Evolutionary conservation across 352 stramenopile species (phyloP), one percentile per base, ranked within the genome.

Genomic region (Pythium plurisporium): DNA sequence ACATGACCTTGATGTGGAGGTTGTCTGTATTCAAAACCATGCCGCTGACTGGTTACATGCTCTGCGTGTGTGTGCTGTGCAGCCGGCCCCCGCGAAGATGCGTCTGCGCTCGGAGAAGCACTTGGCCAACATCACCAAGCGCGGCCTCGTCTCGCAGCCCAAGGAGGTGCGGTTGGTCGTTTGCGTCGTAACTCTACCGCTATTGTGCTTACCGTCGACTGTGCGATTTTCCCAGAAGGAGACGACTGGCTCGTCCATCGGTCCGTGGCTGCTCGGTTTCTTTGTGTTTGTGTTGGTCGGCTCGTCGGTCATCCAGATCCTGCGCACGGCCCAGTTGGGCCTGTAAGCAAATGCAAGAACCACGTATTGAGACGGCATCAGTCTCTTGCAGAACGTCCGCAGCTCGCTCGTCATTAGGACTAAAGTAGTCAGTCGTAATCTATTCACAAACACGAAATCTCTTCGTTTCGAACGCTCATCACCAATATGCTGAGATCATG

Each of bases 261-360:
- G 86, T 19, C 86, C 86, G 31, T 50, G 91, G 40, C 74, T 95
- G 4, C 52, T 95, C 46, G 86, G 79, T 31, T 94, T 95, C 69
- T 91, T 95, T 59, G 65, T 94, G 38, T 95, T 95, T 37, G 82
- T 95, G 53, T 62, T 95, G 8, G 81, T 94, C 37, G 86, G 86
- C 30, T 95, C 86, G 53, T 91, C 86, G 20, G 65, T 95, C 33
- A 76, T 95, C 30, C 82, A 95, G 72, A 92, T 95, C 62, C 64
- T 95, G 38, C 82, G 79, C 43, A 88, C 77, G 59, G 83, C 82
- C 10, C 74, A 91, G 62, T 62, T 89, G 41, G 80, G 85, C 4
- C 63, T 90, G 47, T 92, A 86, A 79, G 50, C 42, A 29, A 48
- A 19, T 37, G 9, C 12, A 23, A n/a, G n/a, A n/a, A n/a, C n/a